A percentile compares a stretch with the other conserved stretches of the same genome.
These are phyloP conservation scores for Nitzschia sp. DNA, from an alignment of 108 stramenopile genomes.

Conservation along the genomic window DNA sequence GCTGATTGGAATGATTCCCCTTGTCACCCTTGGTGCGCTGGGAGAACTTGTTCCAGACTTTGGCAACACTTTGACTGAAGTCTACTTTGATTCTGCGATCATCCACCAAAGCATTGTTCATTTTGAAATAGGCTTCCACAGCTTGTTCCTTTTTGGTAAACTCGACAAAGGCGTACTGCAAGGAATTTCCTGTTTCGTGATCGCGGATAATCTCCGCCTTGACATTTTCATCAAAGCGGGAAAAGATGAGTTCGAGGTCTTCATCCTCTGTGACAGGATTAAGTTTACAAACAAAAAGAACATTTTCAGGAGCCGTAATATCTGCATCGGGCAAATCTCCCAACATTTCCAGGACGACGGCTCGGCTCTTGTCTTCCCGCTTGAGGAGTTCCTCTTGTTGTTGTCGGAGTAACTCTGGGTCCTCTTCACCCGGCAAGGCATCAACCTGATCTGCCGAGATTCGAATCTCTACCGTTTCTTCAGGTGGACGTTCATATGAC, in stretches of 20 bases:
- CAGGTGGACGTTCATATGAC: conserved; percentile 67
- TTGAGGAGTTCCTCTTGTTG: conserved; percentile 44
- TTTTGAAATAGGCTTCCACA: conserved; percentile 97
- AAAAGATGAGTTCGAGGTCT: conserved; percentile 97
- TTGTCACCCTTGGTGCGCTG: conserved; percentile 32
- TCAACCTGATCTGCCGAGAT: conserved; percentile 65
- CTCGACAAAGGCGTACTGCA: conserved; percentile 98
- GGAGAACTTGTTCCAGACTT: conserved; percentile 87
- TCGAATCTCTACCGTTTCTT: conserved; percentile 75
- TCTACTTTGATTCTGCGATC: conserved; percentile 97
- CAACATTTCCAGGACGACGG: conserved; percentile 98
- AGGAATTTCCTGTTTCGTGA: conserved; percentile 87
- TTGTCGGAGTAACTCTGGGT: conserved; percentile 42
- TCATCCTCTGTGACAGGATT: conserved; percentile 96
- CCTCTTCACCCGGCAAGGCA: conserved; percentile 39
- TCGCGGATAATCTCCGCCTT: conserved; percentile 95
- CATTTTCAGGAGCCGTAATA: conserved; percentile 92
- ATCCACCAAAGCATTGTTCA: conserved; percentile 99
- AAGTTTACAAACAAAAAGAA: conserved; percentile 98
- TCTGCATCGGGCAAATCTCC: conserved; percentile 88
- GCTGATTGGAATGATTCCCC: conserved; percentile 12
- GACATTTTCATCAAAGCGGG: conserved; percentile 81
- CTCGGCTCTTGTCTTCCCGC: conserved; percentile 85
- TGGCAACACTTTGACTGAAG: conserved; percentile 96
- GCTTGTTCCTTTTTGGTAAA: conserved; percentile 86